Conservation (phyloP, 2,329 filamentous ascomycete species). For the Claviceps maximensis region DNA sequence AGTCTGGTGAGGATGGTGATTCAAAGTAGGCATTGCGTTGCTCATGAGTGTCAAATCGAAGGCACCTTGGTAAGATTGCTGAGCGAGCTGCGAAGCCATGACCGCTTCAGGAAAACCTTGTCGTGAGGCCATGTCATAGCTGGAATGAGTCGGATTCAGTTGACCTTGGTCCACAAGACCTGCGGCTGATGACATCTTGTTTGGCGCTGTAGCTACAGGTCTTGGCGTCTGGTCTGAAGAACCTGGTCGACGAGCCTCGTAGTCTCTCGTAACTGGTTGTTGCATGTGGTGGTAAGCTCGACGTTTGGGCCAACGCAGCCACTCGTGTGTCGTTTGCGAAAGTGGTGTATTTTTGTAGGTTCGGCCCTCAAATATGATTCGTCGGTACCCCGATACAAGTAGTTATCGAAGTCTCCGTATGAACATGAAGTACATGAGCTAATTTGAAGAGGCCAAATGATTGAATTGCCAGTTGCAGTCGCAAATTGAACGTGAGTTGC, state of each 20-base stretch:
- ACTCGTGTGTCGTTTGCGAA: background rate
- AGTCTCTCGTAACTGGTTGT: background rate
- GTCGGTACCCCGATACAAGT: background rate
- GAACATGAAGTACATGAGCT: background rate
- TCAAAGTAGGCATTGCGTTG: constrained; percentile 28
- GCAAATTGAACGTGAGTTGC: background rate
- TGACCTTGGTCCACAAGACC: background rate
- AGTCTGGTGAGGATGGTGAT: constrained; percentile 19
- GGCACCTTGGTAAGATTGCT: constrained; percentile 14
- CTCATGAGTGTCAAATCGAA: constrained; percentile 36
- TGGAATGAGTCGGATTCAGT: background rate
- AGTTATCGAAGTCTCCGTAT: background rate
- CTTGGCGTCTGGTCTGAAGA: background rate
- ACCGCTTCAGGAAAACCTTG: constrained; percentile 22
- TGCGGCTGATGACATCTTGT: background rate
- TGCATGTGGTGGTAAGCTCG: background rate
- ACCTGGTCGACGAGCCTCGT: background rate
- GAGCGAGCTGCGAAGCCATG: constrained; percentile 21
- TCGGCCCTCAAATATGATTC: background rate
- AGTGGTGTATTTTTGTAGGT: background rate
- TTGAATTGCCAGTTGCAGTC: background rate
- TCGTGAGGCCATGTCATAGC: background rate
- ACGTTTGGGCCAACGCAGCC: background rate
- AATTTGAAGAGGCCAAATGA: background rate
- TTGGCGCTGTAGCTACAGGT: background rate